Base-by-base conservation (phyloP, 768 basidiomycete species). In the Termitomyces sp. region DNA sequence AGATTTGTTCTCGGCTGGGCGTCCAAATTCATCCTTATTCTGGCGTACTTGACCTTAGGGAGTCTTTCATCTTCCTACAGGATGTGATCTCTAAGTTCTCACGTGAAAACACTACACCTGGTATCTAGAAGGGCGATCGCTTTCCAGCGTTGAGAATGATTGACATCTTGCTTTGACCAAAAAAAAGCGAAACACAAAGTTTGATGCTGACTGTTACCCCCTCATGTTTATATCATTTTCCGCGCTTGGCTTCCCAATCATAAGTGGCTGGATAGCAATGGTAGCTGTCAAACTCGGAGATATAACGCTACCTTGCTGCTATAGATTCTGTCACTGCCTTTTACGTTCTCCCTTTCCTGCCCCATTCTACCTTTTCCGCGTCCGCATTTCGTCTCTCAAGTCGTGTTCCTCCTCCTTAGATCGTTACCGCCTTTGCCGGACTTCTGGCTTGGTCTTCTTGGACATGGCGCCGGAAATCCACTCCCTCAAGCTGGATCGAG, bases 401-500 rank as follows among this genome's bases (percentile, higher is more conserved):
- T n/a, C n/a, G n/a, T n/a, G n/a, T n/a, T n/a, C n/a, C n/a, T n/a
- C n/a, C n/a, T n/a, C n/a, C n/a, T n/a, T n/a, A 34, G 33, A 37
- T 60, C 37, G 44, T 55, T 49, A 59, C 52, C 6, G 48, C 59
- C 57, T 58, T 41, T 44, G 59, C 61, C 49, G 54, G 59, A 24
- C 57, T 55, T 22, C 22, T 60, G 29, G 37, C 51, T 47, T 53
- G n/a, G 13, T 20, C 33, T 7, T n/a, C 46, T 34, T n/a, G 22
- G 29, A 45, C 31, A 22, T 31, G 55, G 34, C 57, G 55, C 28
- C 51, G 59, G 18, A 57, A 61, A 45, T 41, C 56, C 42, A 48
- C 31, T 18, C 57, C 57, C 52, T 28, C 57, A 5, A 57, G 33
- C 37, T 57, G 62, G 51, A 51, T 60, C 18, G 49, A 60, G 28